Evolutionary conservation across 345 rosid species (phyloP).

Genomic region (Melaleuca quinquenervia): DNA sequence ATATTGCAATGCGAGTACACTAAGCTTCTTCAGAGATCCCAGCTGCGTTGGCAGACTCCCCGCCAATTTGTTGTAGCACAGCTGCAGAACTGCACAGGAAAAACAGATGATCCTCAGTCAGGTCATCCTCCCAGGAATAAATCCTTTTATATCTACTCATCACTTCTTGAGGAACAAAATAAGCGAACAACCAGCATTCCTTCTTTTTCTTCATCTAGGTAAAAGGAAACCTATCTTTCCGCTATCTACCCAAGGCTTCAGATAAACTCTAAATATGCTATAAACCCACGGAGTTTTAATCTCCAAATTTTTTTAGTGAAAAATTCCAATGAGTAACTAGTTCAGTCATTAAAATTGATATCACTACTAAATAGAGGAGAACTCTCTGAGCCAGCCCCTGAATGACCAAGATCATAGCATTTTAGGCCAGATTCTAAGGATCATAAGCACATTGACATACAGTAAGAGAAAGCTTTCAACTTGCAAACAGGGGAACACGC

Average conservation of each 20-base stretch:
- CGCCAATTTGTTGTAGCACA: constrained; percentile 74
- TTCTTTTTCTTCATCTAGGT: not conserved
- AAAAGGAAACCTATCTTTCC: not conserved
- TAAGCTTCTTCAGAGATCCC: constrained; percentile 60
- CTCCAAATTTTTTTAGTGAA: not conserved
- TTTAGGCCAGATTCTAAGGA: not conserved
- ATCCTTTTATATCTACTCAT: not conserved
- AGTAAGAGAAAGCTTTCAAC: not conserved
- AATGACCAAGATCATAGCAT: not conserved
- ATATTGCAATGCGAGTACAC: constrained; percentile 66
- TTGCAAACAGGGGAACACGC: not conserved
- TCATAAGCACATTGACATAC: not conserved
- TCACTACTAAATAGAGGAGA: not conserved
- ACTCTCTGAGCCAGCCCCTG: not conserved
- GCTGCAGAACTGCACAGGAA: constrained; percentile 55
- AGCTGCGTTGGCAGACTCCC: constrained; percentile 78
- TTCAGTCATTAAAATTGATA: not conserved
- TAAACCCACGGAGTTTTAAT: not conserved
- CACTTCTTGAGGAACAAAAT: not conserved
- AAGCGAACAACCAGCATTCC: not conserved
- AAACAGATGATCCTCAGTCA: not conserved
- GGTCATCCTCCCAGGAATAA: not conserved
- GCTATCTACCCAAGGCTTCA: not conserved
- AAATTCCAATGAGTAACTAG: not conserved
- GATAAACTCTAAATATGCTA: not conserved